phyloP scores from a whole-genome alignment of 1,284 basidiomycete genomes.

The Apiotrichum gracile region DNA sequence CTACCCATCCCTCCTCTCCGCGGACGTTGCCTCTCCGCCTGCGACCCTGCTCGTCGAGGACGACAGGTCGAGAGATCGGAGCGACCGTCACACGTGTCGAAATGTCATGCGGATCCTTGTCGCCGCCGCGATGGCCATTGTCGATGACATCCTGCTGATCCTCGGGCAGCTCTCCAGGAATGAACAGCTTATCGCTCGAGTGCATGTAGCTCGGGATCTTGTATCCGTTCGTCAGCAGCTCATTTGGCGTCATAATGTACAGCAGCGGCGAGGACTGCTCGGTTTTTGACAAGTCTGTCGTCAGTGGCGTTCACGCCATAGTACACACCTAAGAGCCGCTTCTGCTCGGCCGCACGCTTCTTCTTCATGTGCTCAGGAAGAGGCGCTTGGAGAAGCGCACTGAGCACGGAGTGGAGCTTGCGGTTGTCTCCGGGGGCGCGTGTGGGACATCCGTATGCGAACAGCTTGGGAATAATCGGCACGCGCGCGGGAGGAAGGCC shows the following conservation, averaged over 20 bases:
- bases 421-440: conserved; percentile 78
- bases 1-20: conserved; percentile 57
- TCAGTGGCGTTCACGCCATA: neutral
- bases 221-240: conserved; percentile 88
- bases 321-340: conserved; percentile 28
- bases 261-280: conserved; percentile 51
- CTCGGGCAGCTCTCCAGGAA: conserved; percentile 25
- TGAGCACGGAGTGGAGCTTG: conserved; percentile 76
- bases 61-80: neutral
- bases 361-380: conserved; percentile 62
- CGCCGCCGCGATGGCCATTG: neutral
- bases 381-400: conserved; percentile 71
- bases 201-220: conserved; percentile 72
- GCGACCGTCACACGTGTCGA: neutral
- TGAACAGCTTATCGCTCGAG: conserved; percentile 16
- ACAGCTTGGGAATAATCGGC: conserved; percentile 72
- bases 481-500: conserved; percentile 44
- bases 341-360: conserved; percentile 57
- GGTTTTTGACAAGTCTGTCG: conserved; percentile 2
- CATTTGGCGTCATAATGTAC: conserved; percentile 68
- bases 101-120: neutral
- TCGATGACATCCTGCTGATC: conserved; percentile 7
- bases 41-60: conserved; percentile 10
- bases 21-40: conserved; percentile 51
- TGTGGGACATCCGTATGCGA: conserved; percentile 84